phyloP scores from a whole-genome alignment of 257 asterid genomes.

The Solanum sejunctum region DNA sequence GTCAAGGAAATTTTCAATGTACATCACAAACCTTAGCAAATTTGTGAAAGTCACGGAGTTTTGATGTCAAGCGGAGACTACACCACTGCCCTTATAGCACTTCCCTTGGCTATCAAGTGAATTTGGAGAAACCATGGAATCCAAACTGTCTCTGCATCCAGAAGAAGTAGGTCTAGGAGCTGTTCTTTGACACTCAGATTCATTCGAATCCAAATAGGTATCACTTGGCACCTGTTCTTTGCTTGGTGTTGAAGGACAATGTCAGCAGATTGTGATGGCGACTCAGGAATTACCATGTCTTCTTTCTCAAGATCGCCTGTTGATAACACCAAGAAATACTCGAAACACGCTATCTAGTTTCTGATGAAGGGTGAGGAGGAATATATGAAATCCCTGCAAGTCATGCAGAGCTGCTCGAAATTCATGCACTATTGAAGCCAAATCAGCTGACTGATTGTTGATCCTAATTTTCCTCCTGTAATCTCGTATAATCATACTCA shows the following conservation, averaged over 20 bases:
- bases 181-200: slow-evolving; percentile 37
- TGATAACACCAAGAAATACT: slow-evolving; percentile 42
- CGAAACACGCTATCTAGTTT: slow-evolving; percentile 68
- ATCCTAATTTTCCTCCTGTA: slow-evolving; percentile 73
- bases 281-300: slow-evolving; percentile 47
- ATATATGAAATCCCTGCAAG: slow-evolving; percentile 91
- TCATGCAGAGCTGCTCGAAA: slow-evolving; percentile 86
- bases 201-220: slow-evolving; percentile 38
- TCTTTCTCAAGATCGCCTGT: slow-evolving; percentile 70
- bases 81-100: slow-evolving; percentile 41
- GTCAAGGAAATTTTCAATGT: background rate
- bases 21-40: slow-evolving; percentile 66
- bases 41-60: slow-evolving; percentile 86
- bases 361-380: slow-evolving; percentile 89
- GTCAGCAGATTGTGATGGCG: slow-evolving; percentile 43
- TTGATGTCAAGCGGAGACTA: slow-evolving; percentile 76
- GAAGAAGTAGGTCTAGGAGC: slow-evolving; percentile 39
- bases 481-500: slow-evolving; percentile 67
- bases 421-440: slow-evolving; percentile 42
- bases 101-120: slow-evolving; percentile 72
- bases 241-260: slow-evolving; percentile 45
- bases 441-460: slow-evolving; percentile 29
- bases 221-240: slow-evolving; percentile 36
- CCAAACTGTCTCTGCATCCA: slow-evolving; percentile 58
- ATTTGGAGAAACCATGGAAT: slow-evolving; percentile 44